phyloP scores from a whole-genome alignment of 805 yeast genomes.

The Candida morakotiae region DNA sequence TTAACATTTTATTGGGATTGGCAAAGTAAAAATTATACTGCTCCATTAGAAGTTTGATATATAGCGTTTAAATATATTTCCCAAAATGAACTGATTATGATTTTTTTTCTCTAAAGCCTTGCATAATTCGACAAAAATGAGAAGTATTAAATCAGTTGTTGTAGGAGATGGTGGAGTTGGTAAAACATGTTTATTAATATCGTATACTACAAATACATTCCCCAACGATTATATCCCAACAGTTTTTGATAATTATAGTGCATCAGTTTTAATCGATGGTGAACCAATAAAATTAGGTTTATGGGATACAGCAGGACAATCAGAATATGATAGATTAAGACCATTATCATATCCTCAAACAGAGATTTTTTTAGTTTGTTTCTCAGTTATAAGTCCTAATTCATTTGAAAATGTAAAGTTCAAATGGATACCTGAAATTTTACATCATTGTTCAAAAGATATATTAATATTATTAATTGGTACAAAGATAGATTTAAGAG shows the following conservation, averaged over 20 bases:
- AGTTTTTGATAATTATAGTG: conserved; percentile 88
- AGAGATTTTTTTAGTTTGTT: conserved; percentile 81
- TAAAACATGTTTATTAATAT: conserved; percentile 81
- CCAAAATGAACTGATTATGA: neutral
- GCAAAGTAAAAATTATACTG: conserved; percentile 14
- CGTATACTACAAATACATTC: conserved; percentile 88
- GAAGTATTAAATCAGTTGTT: conserved; percentile 87
- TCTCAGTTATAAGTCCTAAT: conserved; percentile 76
- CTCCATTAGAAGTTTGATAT: conserved; percentile 10
- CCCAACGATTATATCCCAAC: conserved; percentile 94
- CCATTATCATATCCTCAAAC: conserved; percentile 92
- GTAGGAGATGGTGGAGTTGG: conserved; percentile 98
- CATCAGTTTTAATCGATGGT: conserved; percentile 77
- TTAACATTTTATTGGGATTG: conserved; percentile 24
- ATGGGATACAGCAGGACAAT: conserved; percentile 97
- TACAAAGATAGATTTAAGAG: conserved; percentile 84
- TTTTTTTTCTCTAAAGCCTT: neutral
- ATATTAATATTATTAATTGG: conserved; percentile 73
- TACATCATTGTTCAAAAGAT: conserved; percentile 75
- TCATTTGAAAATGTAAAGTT: conserved; percentile 76
- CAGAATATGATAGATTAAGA: conserved; percentile 84
- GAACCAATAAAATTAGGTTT: conserved; percentile 80
- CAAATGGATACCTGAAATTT: conserved; percentile 77
- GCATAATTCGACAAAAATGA: conserved; percentile 40
- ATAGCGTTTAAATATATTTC: neutral